These are phyloP conservation scores for Albatrellus sp. DNA, from an alignment of 1,284 basidiomycete genomes.

Conservation along the genomic window DNA sequence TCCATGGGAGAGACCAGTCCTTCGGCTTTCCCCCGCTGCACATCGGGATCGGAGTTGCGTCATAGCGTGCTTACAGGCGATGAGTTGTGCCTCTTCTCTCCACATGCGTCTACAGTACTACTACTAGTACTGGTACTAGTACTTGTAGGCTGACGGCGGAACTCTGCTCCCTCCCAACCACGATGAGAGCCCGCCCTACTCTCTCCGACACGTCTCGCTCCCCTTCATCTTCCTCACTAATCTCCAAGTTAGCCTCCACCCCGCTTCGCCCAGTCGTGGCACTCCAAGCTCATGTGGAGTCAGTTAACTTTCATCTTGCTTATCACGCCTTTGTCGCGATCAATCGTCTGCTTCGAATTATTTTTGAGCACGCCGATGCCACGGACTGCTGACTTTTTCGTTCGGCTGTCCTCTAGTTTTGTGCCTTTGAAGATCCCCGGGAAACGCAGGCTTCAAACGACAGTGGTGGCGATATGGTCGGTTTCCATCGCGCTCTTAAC, in stretches of 20 bases:
- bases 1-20: constrained; percentile 11
- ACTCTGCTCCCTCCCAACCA: not conserved
- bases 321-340: not conserved
- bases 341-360: not conserved
- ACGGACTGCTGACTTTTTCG: not conserved
- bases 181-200: constrained; percentile 20
- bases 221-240: constrained; percentile 28
- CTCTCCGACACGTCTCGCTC: constrained; percentile 19
- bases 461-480: constrained; percentile 82
- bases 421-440: constrained; percentile 66
- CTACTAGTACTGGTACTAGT: too few relatives aligned
- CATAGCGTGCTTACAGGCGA: too few relatives aligned
- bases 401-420: constrained; percentile 31
- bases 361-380: not conserved
- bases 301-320: constrained; percentile 17
- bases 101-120: too few relatives aligned
- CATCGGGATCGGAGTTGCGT: not conserved
- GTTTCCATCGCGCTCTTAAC: constrained; percentile 63
- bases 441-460: constrained; percentile 73
- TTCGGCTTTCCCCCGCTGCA: not conserved
- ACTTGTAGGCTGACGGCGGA: too few relatives aligned
- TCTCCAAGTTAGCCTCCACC: constrained; percentile 44
- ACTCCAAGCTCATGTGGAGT: constrained; percentile 61
- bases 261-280: constrained; percentile 47
- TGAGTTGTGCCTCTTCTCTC: too few relatives aligned